These are phyloP conservation scores for Sphagnurus paluster DNA, from an alignment of 1,284 basidiomycete genomes.

Conservation along the genomic window DNA sequence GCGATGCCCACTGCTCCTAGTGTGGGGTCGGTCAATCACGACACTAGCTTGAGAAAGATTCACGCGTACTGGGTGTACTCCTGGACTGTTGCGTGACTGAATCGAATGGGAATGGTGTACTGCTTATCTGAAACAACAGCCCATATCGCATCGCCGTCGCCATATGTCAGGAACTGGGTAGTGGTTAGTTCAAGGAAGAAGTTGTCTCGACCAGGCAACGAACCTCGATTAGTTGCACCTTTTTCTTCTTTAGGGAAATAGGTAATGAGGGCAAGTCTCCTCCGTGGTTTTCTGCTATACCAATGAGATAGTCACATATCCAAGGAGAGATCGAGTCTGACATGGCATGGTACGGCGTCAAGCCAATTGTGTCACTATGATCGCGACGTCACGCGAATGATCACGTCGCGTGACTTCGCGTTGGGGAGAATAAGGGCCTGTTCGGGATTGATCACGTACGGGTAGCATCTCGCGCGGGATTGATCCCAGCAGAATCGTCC, in stretches of 20 bases:
- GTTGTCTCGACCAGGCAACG: constrained; percentile 1
- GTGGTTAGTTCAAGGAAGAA: background rate
- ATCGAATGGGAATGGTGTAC: constrained; percentile 31
- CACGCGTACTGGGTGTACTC: constrained; percentile 27
- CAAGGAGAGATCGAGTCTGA: constrained; percentile 47
- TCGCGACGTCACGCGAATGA: constrained; percentile 11
- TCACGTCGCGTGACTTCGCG: constrained; percentile 18
- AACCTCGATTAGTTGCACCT: constrained; percentile 57
- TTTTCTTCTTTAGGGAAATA: constrained; percentile 35
- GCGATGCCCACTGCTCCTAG: constrained; percentile 18
- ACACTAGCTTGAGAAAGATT: background rate
- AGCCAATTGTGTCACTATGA: no score
- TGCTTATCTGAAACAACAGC: constrained; percentile 38
- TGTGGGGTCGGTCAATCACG: background rate
- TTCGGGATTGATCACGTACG: no score
- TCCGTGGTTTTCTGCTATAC: constrained; percentile 49
- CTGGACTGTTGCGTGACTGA: constrained; percentile 33
- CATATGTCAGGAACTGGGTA: constrained; percentile 34
- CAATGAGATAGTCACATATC: constrained; percentile 51
- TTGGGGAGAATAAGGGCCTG: no score
- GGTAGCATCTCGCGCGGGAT: no score
- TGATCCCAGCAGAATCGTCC: no score
- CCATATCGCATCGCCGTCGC: constrained; percentile 33
- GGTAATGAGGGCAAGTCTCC: constrained; percentile 39
- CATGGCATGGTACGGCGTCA: constrained; percentile 28